Evolutionary conservation across 2,329 filamentous ascomycete genomes (phyloP).

Genomic region (Periglandula ipomoeae): DNA sequence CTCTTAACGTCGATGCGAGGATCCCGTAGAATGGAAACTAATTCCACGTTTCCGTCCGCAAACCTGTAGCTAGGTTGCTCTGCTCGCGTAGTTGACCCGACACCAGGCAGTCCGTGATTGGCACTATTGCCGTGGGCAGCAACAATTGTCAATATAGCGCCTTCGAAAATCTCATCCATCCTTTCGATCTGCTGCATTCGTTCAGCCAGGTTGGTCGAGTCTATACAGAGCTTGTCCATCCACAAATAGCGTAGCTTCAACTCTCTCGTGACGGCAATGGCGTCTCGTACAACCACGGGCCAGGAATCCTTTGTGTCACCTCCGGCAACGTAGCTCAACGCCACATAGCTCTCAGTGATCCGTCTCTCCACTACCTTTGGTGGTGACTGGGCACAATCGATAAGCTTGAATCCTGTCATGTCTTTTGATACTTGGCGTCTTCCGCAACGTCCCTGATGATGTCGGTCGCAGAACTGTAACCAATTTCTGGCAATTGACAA

Average conservation of each 20-base stretch:
- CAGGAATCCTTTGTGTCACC: conserved; percentile 16
- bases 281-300: conserved; percentile 23
- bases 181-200: conserved; percentile 21
- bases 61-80: conserved; percentile 23
- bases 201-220: conserved; percentile 14
- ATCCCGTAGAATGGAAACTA: conserved; percentile 24
- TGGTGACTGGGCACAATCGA: conserved; percentile 24
- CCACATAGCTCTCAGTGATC: conserved; percentile 21
- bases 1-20: conserved; percentile 20
- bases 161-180: conserved; percentile 30
- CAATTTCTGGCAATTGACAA: conserved; percentile 22
- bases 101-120: conserved; percentile 24
- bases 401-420: conserved; percentile 22
- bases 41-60: conserved; percentile 20
- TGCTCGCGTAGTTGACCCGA: conserved; percentile 18
- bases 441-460: conserved; percentile 24
- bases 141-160: conserved; percentile 27
- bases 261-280: conserved; percentile 20
- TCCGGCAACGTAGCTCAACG: conserved; percentile 28
- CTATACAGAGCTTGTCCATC: conserved; percentile 29
- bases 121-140: conserved; percentile 26
- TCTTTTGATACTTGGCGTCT: conserved; percentile 15
- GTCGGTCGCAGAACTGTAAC: conserved; percentile 24
- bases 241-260: conserved; percentile 28
- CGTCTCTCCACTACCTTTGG: conserved; percentile 20